Evolutionary conservation across 1,284 basidiomycete species (phyloP).

Genomic region (Vanrija sp.): DNA sequence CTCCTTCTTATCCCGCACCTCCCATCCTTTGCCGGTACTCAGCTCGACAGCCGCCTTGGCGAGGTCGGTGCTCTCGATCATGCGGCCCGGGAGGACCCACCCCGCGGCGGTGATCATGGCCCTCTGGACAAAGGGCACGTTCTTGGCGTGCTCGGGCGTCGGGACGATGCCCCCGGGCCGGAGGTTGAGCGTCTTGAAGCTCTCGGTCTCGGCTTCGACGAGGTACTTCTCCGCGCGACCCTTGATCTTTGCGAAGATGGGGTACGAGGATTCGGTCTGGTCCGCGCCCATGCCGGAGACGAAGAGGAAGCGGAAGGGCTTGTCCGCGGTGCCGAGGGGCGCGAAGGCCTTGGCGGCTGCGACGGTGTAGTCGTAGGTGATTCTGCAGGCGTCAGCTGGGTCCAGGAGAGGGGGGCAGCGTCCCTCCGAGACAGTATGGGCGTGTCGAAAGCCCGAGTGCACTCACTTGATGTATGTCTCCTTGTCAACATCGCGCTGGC

Average conservation of each 20-base stretch:
- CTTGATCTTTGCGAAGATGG: conserved; percentile 23
- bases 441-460: too few species aligned
- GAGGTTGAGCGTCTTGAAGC: conserved; percentile 19
- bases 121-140: conserved; percentile 1
- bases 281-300: conserved; percentile 27
- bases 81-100: conserved; percentile 5
- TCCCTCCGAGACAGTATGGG: too few species aligned
- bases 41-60: conserved; percentile 16
- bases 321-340: conserved; percentile 14
- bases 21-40: conserved; percentile 19
- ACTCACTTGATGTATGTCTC: conserved; percentile 34
- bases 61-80: conserved; percentile 13
- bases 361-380: conserved; percentile 31
- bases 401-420: too few species aligned
- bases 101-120: background rate
- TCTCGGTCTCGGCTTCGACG: conserved; percentile 2
- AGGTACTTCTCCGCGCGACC: conserved; percentile 26
- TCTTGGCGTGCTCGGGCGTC: conserved; percentile 13
- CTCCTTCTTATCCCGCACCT: conserved; percentile 35
- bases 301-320: conserved; percentile 32
- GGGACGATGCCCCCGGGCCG: conserved; percentile 28
- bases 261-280: conserved; percentile 15
- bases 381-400: conserved; percentile 8
- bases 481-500: conserved; percentile 27
- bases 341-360: conserved; percentile 18